Evolutionary conservation across 2,329 filamentous ascomycete species (phyloP).

Genomic region (Claviceps purpurea): DNA sequence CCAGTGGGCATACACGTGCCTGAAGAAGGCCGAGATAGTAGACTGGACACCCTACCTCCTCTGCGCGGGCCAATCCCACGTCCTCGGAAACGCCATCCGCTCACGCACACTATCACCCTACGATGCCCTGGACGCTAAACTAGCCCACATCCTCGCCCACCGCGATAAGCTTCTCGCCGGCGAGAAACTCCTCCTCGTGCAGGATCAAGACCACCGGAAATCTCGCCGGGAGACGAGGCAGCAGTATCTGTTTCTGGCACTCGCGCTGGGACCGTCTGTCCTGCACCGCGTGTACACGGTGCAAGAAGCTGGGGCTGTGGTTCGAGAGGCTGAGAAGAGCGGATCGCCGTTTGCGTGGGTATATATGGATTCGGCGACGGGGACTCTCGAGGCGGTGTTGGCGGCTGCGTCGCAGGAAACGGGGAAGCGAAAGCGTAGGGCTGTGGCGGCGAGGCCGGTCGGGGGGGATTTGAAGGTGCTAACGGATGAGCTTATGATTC

Average conservation of each 20-base stretch:
- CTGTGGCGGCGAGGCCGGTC: conserved; percentile 14
- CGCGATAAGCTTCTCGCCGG: conserved; percentile 52
- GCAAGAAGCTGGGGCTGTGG: conserved; percentile 46
- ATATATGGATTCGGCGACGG: conserved; percentile 56
- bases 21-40: conserved; percentile 46
- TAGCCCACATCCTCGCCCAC: conserved; percentile 42
- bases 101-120: conserved; percentile 58
- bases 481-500: conserved; percentile 76
- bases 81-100: conserved; percentile 62
- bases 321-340: conserved; percentile 36
- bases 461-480: conserved; percentile 51
- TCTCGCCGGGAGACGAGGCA: conserved; percentile 50
- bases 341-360: conserved; percentile 57
- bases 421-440: conserved; percentile 28
- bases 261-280: conserved; percentile 56
- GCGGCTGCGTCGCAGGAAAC: conserved; percentile 11
- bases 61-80: conserved; percentile 66
- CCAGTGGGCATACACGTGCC: conserved; percentile 66
- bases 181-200: conserved; percentile 50
- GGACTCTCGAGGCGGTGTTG: conserved; percentile 39
- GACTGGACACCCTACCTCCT: conserved; percentile 75
- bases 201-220: conserved; percentile 40
- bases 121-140: conserved; percentile 38
- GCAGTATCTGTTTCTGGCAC: conserved; percentile 68
- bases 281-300: conserved; percentile 54